A percentile compares a stretch with the other conserved stretches of the same genome.
Evolutionary conservation across 2,329 filamentous ascomycete genomes (phyloP).

Genomic region (Karstenula rhodostoma): DNA sequence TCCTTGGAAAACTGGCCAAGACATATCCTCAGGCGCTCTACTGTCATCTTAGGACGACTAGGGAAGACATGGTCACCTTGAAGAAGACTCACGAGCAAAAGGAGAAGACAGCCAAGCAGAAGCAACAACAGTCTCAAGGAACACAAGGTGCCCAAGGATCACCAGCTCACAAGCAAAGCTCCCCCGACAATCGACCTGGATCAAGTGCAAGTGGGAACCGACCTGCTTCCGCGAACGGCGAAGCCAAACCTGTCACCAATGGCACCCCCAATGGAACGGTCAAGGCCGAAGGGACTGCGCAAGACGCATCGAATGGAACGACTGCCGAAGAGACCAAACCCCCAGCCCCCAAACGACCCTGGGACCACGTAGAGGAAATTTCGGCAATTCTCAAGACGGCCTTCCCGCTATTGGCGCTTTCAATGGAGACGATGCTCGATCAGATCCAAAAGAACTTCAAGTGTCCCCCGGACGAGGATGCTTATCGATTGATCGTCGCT

Average conservation of each 20-base stretch:
- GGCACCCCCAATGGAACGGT: constrained; percentile 48
- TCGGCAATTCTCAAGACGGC: constrained; percentile 96
- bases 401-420: constrained; percentile 92
- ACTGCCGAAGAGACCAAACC: constrained; percentile 26
- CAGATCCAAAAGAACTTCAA: constrained; percentile 99
- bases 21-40: constrained; percentile 93
- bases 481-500: constrained; percentile 96
- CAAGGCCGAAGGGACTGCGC: constrained; percentile 49
- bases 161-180: constrained; percentile 48
- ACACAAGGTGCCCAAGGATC: constrained; percentile 55
- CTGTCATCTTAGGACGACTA: constrained; percentile 90
- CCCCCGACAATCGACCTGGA: constrained; percentile 42
- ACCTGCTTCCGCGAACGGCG: constrained; percentile 43
- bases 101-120: constrained; percentile 61
- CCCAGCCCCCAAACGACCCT: constrained; percentile 72
- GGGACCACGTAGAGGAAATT: constrained; percentile 96
- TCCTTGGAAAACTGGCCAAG: constrained; percentile 93
- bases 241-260: constrained; percentile 64
- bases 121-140: constrained; percentile 59
- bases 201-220: constrained; percentile 44
- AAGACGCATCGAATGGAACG: constrained; percentile 41
- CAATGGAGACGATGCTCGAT: constrained; percentile 99
- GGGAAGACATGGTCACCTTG: constrained; percentile 92
- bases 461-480: constrained; percentile 97
- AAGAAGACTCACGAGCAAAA: constrained; percentile 82